Evolutionary conservation across 768 basidiomycete species (phyloP).

Genomic region (Suillus bovinus): DNA sequence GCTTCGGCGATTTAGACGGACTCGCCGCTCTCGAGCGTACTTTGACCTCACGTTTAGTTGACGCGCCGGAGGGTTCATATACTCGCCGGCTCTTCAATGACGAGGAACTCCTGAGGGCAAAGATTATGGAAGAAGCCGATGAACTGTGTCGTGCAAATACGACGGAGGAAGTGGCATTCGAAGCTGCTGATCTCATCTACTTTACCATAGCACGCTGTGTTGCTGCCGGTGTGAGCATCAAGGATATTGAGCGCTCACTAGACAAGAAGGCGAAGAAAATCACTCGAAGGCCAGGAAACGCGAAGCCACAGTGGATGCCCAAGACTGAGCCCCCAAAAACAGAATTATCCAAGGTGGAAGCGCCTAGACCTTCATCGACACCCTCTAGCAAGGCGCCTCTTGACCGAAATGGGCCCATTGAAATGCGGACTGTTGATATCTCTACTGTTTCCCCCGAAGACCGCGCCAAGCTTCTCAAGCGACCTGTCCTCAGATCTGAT

Average conservation of each 20-base stretch:
- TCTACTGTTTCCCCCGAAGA: slow-evolving; percentile 46
- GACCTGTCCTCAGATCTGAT: slow-evolving; percentile 80
- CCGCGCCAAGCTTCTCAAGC: slow-evolving; percentile 71
- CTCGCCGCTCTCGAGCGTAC: slow-evolving; percentile 80
- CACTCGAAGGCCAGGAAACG: slow-evolving; percentile 85
- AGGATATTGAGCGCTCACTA: slow-evolving; percentile 81
- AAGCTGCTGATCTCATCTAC: slow-evolving; percentile 94
- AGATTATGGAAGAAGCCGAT: slow-evolving; percentile 98
- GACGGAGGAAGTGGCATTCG: slow-evolving; percentile 85
- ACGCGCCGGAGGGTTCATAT: slow-evolving; percentile 90
- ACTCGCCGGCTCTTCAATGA: slow-evolving; percentile 86
- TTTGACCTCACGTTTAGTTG: slow-evolving; percentile 64
- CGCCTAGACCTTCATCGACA: slow-evolving; percentile 30
- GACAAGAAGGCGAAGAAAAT: slow-evolving; percentile 86
- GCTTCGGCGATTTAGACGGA: slow-evolving; percentile 85
- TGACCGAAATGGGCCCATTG: slow-evolving; percentile 53
- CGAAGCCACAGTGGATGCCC: slow-evolving; percentile 77
- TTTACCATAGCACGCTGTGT: slow-evolving; percentile 88
- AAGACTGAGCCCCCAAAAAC: slow-evolving; percentile 19
- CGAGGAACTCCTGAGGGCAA: slow-evolving; percentile 77
- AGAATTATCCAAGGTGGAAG: slow-evolving; percentile 12
- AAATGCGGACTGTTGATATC: slow-evolving; percentile 76
- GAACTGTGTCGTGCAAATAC: slow-evolving; percentile 86
- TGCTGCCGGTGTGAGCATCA: slow-evolving; percentile 75
- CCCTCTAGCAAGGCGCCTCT: slow-evolving; percentile 19